phyloP scores from a whole-genome alignment of 2,329 filamentous ascomycete genomes.

The Venturia carpophila region DNA sequence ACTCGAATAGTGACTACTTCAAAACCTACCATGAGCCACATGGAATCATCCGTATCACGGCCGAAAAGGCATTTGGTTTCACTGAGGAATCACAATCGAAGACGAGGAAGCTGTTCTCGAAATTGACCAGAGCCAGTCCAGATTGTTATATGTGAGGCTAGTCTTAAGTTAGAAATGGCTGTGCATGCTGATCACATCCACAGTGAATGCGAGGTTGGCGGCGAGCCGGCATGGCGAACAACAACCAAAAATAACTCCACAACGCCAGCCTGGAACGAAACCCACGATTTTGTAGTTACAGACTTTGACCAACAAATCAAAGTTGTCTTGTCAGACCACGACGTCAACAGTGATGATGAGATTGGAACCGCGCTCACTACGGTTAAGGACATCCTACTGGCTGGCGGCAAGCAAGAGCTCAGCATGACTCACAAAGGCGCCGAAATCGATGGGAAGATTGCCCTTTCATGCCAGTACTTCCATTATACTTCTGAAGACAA shows the following conservation, averaged over 20 bases:
- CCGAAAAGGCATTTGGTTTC: constrained; percentile 36
- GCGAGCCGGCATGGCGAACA: constrained; percentile 39
- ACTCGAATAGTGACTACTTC: constrained; percentile 41
- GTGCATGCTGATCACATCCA: neutral
- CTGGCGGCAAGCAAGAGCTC: constrained; percentile 37
- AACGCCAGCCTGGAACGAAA: constrained; percentile 42
- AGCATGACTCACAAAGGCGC: constrained; percentile 33
- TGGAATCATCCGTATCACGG: constrained; percentile 39
- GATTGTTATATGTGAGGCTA: constrained; percentile 36
- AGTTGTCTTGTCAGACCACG: constrained; percentile 39
- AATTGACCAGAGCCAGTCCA: constrained; percentile 40
- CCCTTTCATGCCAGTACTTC: constrained; percentile 36
- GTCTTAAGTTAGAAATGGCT: neutral
- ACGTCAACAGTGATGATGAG: constrained; percentile 37
- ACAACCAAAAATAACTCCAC: constrained; percentile 36
- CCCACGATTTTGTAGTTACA: constrained; percentile 40
- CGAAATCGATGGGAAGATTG: constrained; percentile 31
- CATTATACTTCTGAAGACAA: constrained; percentile 34
- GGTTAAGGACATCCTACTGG: constrained; percentile 36
- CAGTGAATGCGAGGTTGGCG: constrained; percentile 36
- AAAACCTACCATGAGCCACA: constrained; percentile 39
- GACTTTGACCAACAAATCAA: constrained; percentile 39
- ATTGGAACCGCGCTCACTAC: constrained; percentile 38
- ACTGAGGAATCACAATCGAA: constrained; percentile 34
- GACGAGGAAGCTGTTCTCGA: constrained; percentile 35